Percentiles rank a stretch among this genome's conserved stretches.
These are phyloP conservation scores for Stachybotrys elegans DNA, from an alignment of 2,329 filamentous ascomycete species.

Conservation along the genomic window DNA sequence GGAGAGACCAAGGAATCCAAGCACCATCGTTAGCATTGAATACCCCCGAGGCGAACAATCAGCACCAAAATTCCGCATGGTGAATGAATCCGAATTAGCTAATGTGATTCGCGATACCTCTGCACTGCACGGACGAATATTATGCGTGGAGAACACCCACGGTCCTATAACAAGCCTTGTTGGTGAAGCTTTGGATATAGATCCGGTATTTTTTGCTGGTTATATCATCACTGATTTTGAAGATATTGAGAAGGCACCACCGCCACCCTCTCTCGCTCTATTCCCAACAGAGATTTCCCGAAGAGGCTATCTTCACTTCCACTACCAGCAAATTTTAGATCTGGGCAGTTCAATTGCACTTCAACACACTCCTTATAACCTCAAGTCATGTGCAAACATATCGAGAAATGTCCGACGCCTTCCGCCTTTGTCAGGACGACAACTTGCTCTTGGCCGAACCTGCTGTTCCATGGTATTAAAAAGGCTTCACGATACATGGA, in stretches of 20 bases:
- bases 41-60: neutral
- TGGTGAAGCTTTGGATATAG: conserved; percentile 10
- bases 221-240: conserved; percentile 11
- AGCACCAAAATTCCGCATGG: neutral
- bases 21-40: neutral
- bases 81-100: neutral
- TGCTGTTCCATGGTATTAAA: conserved; percentile 7
- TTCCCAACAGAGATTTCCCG: conserved; percentile 10
- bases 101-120: neutral
- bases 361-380: neutral
- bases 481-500: neutral
- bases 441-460: conserved; percentile 3
- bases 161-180: conserved; percentile 8
- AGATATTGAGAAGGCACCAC: conserved; percentile 11
- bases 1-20: too few relatives aligned
- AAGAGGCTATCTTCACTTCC: conserved; percentile 11
- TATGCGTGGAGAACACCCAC: conserved; percentile 12
- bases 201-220: conserved; percentile 14
- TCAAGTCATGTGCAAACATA: conserved; percentile 5
- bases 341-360: conserved; percentile 7
- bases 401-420: conserved; percentile 6
- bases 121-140: conserved; percentile 2
- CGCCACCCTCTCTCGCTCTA: conserved; percentile 12
- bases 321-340: conserved; percentile 13
- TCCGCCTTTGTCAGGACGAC: neutral